A percentile compares a stretch with the other conserved stretches of the same genome.
Evolutionary conservation across 768 basidiomycete genomes (phyloP).

Genomic region (Leccinum variicolor): DNA sequence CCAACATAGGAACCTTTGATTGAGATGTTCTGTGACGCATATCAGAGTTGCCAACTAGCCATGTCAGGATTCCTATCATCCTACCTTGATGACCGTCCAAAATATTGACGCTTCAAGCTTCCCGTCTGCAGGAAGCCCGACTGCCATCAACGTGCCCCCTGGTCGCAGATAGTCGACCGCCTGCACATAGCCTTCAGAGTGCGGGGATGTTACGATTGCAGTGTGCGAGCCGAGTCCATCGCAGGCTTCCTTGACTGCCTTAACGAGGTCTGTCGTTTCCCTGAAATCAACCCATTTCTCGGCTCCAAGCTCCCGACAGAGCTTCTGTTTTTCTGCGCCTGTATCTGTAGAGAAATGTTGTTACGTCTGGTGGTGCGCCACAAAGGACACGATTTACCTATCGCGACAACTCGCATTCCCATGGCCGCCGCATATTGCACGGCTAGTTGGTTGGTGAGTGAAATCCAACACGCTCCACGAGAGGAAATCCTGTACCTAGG

Average conservation of each 20-base stretch:
- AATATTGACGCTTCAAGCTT: slow-evolving; percentile 62
- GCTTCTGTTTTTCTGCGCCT: slow-evolving; percentile 66
- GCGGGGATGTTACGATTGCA: slow-evolving; percentile 58
- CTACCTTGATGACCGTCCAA: slow-evolving; percentile 65
- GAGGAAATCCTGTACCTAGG: slow-evolving; percentile 43
- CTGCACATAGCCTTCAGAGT: slow-evolving; percentile 41
- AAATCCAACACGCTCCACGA: too few species aligned
- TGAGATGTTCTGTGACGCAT: slow-evolving; percentile 19
- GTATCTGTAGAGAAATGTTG: slow-evolving; percentile 48
- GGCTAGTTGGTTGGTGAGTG: slow-evolving; percentile 36
- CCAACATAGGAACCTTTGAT: slow-evolving; percentile 46
- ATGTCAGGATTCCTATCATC: not conserved
- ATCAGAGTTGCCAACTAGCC: not conserved
- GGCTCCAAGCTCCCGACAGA: slow-evolving; percentile 61
- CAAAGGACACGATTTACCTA: slow-evolving; percentile 37
- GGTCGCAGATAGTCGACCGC: slow-evolving; percentile 74
- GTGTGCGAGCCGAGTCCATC: slow-evolving; percentile 73
- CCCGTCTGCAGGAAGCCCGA: slow-evolving; percentile 68
- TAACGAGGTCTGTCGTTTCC: slow-evolving; percentile 59
- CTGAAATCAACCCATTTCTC: slow-evolving; percentile 81
- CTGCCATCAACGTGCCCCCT: slow-evolving; percentile 72
- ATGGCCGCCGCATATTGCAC: slow-evolving; percentile 78
- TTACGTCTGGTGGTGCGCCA: not conserved
- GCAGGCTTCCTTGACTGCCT: slow-evolving; percentile 58
- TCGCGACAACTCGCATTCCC: slow-evolving; percentile 77